Evolutionary conservation across 208 protist species (phyloP), one percentile per base, ranked within the genome.

Genomic region (Trypanosoma cruzi): DNA sequence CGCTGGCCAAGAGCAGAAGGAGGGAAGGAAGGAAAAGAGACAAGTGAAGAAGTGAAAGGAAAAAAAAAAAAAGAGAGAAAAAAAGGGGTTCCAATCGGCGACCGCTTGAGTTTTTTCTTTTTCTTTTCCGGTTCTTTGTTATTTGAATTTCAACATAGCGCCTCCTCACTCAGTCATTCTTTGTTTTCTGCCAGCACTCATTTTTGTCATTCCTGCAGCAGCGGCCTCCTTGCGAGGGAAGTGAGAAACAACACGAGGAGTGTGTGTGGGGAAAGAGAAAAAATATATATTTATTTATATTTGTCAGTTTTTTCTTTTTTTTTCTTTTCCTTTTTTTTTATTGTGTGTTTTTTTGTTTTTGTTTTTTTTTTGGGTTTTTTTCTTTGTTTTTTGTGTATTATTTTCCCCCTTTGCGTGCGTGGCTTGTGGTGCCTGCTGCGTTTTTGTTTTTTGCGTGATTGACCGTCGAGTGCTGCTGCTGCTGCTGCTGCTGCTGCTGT

Each of bases 311-410:
- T 34, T 29, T 13, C 34, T 29, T 31, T 57, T 61, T 22, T 68
- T 63, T 68, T 68, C 61, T 57, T 68, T 55, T 40, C 44, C 50
- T 63, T 56, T 37, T 10, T 63, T 77, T 24, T 67, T 18, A 69
- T 31, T 58, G 36, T 29, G 18, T 36, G 6, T 36, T 48, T 34
- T 8, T 49, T 62, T 62, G 8, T 52, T 26, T n/a, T 28, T 60
- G 6, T 54, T 20, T 37, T 29, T 31, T 57, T 61, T 22, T 68
- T 63, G 57, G 59, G 60, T 57, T 68, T 55, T 40, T 36, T 44
- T 63, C 34, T 37, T 10, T 63, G 73, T 24, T 67, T 18, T 64
- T 31, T 58, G 36, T 29, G 18, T 36, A 6, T 36, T 48, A 22
- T 8, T 49, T 62, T 62, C 5, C 31, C 18, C 5, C 11, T 4